Evolutionary conservation across 2,329 filamentous ascomycete genomes (phyloP), one percentile per base, ranked within the genome.

Genomic region (Ophioceras dolichostomum): DNA sequence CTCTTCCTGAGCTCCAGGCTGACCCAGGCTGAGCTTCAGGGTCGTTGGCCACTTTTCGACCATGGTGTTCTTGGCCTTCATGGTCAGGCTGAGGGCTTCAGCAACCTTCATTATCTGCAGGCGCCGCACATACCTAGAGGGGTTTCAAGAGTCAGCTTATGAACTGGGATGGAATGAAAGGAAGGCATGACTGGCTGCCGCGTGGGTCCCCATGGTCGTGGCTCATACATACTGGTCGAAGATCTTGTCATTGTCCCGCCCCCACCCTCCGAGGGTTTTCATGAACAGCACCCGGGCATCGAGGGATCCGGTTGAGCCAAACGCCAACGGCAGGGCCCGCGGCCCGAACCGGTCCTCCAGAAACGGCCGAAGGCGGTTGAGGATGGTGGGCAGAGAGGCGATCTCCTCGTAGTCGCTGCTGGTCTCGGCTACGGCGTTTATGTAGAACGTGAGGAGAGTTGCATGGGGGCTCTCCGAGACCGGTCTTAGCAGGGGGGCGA

Each of bases 401-500:
- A 31, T 31, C 6, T 39, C 29, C 40, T 55, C 27, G 19, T 29
- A 7, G 5, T 31, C 19, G 7, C 32, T 43, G 5, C 32, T 28
- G 19, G 14, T 43, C 27, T 57, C 45, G 2, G 32, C 10, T 16
- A 57, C 43, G 2, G 56, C 59, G 40, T 61, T 61, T 34, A 60
- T 44, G 49, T 62, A 66, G 1, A 63, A 50, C 9, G 56, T 54
- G n/a, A 67, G 39, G 1, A 65, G 47, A 0, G 59, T 60, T 2
- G 62, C 62, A 20, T 60, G 48, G 0, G 55, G 52, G 39, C 64
- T 66, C 13, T 6, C 13, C 14, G 29, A n/a, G n/a, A n/a, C n/a
- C n/a, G n/a, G n/a, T n/a, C n/a, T n/a, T n/a, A n/a, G n/a, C n/a
- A n/a, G n/a, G n/a, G n/a, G n/a, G n/a, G n/a, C n/a, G n/a, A n/a